These are phyloP conservation scores for Prunus yedoensis DNA, from an alignment of 331 rosid species.

Conservation along the genomic window DNA sequence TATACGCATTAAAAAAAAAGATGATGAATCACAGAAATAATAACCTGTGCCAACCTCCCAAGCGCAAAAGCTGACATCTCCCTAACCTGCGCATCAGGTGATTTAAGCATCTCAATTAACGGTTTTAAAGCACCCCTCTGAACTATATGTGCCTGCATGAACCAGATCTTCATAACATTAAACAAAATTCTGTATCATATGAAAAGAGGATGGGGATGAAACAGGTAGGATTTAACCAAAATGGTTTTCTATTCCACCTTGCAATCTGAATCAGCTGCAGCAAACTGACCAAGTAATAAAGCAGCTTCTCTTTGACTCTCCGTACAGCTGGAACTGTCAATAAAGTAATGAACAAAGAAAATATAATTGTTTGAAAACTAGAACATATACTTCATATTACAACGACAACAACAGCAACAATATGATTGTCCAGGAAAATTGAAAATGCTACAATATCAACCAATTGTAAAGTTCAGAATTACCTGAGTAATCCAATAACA, in stretches of 20 bases:
- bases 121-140: slow-evolving; percentile 41
- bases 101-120: slow-evolving; percentile 33
- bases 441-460: neutral
- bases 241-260: slow-evolving; percentile 23
- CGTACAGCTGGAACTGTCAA: slow-evolving; percentile 26
- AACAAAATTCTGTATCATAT: neutral
- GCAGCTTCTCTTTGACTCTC: slow-evolving; percentile 46
- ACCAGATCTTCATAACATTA: neutral
- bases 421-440: neutral
- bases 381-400: neutral
- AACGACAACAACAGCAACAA: neutral
- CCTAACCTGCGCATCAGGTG: slow-evolving; percentile 48
- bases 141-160: slow-evolving; percentile 33
- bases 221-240: neutral
- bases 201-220: neutral
- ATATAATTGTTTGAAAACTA: neutral
- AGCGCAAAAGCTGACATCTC: slow-evolving; percentile 82
- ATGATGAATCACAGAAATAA: neutral
- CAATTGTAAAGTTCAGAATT: neutral
- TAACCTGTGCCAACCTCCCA: slow-evolving; percentile 86
- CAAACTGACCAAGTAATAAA: slow-evolving; percentile 41
- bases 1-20: neutral
- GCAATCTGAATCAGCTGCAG: slow-evolving; percentile 41
- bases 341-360: neutral
- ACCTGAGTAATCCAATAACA: slow-evolving; percentile 34